Conservation (phyloP, 306 rosid genomes). For the Dicorynia guianensis region DNA sequence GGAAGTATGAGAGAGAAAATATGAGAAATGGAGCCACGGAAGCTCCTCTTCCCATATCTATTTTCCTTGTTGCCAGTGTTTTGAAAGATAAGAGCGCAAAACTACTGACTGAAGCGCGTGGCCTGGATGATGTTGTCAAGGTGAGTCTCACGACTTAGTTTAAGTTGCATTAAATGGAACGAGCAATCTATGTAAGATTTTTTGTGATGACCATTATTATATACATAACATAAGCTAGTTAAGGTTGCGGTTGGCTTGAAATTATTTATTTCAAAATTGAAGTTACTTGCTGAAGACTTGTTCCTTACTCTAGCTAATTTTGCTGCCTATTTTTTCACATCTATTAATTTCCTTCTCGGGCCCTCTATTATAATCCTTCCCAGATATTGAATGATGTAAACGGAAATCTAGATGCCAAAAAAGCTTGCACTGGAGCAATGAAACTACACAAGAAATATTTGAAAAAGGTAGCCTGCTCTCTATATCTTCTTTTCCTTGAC, state of each 20-base stretch:
- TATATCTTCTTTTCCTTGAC: background rate
- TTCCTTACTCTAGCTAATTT: background rate
- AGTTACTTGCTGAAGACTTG: background rate
- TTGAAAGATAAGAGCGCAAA: conserved; percentile 86
- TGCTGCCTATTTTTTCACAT: background rate
- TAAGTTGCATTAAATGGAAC: conserved; percentile 14
- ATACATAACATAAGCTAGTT: background rate
- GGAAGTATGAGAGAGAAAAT: conserved; percentile 89
- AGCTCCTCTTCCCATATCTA: conserved; percentile 88
- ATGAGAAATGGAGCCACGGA: conserved; percentile 60
- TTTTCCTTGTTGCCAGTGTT: conserved; percentile 97
- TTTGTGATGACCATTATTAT: background rate
- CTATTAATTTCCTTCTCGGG: background rate
- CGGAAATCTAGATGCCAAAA: conserved; percentile 95
- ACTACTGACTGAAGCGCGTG: conserved; percentile 84
- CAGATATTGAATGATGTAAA: conserved; percentile 93
- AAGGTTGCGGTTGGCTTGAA: background rate
- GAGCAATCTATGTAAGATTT: background rate
- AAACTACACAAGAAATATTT: conserved; percentile 95
- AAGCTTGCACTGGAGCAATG: conserved; percentile 90
- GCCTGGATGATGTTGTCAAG: conserved; percentile 96
- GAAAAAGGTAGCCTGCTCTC: conserved; percentile 66
- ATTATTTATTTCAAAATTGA: background rate
- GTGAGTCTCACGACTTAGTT: conserved; percentile 46
- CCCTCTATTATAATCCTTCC: conserved; percentile 9